phyloP scores from a whole-genome alignment of 768 basidiomycete genomes.

The Russula virescens region DNA sequence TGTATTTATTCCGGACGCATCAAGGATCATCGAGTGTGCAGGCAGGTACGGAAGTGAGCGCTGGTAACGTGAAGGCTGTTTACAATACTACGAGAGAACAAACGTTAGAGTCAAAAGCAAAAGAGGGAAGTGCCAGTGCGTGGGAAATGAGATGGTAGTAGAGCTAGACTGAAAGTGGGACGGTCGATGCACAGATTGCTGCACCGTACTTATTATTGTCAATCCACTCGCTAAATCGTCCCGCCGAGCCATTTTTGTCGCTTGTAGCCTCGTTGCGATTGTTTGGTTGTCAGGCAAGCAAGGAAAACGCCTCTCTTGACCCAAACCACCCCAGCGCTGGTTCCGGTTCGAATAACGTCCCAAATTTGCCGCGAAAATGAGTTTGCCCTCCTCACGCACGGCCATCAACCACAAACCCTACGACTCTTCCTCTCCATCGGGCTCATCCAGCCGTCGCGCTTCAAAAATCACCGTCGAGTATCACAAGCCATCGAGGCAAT shows the following conservation, averaged over 20 bases:
- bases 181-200: background rate
- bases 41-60: background rate
- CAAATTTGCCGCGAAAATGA: conserved; percentile 19
- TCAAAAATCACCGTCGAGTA: conserved; percentile 55
- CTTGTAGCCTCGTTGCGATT: conserved; percentile 17
- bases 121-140: background rate
- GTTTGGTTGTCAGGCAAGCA: conserved; percentile 10
- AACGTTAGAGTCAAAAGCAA: no score
- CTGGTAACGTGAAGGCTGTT: background rate
- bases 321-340: background rate
- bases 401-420: conserved; percentile 23
- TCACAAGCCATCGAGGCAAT: conserved; percentile 66
- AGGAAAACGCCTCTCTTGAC: background rate
- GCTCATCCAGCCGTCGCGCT: conserved; percentile 18
- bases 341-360: background rate
- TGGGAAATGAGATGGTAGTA: background rate
- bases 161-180: background rate
- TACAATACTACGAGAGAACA: background rate
- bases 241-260: conserved; percentile 2
- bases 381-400: conserved; percentile 21
- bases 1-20: background rate
- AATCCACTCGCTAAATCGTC: background rate
- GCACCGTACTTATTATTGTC: background rate
- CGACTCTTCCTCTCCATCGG: conserved; percentile 17
- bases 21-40: background rate